These are phyloP conservation scores for Colletotrichum sp. DNA, from an alignment of 2,329 filamentous ascomycete species.

Conservation along the genomic window DNA sequence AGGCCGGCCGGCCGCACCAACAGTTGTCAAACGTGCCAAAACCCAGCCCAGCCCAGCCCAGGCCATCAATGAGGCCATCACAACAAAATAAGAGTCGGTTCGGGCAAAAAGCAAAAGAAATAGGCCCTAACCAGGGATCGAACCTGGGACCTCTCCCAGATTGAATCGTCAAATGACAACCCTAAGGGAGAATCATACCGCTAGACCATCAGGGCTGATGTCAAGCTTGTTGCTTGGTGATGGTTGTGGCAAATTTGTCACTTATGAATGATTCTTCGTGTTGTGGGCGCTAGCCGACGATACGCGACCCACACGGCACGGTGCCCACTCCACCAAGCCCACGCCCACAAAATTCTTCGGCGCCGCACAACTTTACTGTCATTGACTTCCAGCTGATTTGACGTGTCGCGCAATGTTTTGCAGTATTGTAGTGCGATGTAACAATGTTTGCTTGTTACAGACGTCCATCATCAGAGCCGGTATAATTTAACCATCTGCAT, in stretches of 20 bases:
- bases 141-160: slow-evolving; percentile 21
- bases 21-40: neutral
- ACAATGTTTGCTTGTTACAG: neutral
- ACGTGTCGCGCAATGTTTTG: neutral
- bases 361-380: neutral
- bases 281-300: neutral
- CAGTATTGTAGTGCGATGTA: neutral
- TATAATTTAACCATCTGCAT: neutral
- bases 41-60: neutral
- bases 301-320: neutral
- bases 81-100: neutral
- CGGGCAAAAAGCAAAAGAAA: neutral
- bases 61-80: neutral
- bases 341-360: neutral
- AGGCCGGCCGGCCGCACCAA: neutral
- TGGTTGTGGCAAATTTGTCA: fast-evolving
- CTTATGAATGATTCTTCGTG: fast-evolving
- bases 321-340: neutral
- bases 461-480: neutral
- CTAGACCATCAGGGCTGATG: slow-evolving; percentile 19
- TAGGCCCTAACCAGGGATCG: slow-evolving; percentile 20
- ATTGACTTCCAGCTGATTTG: neutral
- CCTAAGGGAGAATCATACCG: slow-evolving; percentile 23
- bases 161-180: neutral
- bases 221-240: neutral